Percentiles rank a stretch among this genome's conserved stretches.
phyloP scores from a whole-genome alignment of 768 basidiomycete genomes.

The Suillus tomentosus region DNA sequence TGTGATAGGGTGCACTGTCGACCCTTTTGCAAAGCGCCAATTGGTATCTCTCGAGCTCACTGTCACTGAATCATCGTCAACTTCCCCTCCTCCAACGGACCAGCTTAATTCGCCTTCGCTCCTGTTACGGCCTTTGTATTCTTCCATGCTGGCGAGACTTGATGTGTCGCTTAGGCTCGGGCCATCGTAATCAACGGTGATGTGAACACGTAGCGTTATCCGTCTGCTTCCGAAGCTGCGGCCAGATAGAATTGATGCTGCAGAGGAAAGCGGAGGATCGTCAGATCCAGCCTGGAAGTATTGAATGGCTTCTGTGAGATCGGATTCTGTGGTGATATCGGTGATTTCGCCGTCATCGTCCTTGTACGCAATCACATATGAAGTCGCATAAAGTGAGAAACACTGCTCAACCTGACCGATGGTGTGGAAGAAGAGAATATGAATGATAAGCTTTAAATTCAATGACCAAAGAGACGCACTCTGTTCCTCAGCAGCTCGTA shows the following conservation, averaged over 20 bases:
- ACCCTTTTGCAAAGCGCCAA: constrained; percentile 15
- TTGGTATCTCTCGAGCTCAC: constrained; percentile 70
- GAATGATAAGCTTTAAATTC: constrained; percentile 2
- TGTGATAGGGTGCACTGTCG: constrained; percentile 8
- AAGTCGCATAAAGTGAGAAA: constrained; percentile 69
- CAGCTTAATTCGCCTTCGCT: constrained; percentile 47
- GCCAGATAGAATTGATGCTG: constrained; percentile 70
- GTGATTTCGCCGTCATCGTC: constrained; percentile 87
- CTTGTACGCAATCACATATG: constrained; percentile 78
- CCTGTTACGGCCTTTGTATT: constrained; percentile 60
- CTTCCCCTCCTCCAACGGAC: constrained; percentile 45
- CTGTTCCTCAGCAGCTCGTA: constrained; percentile 72
- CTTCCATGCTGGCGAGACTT: constrained; percentile 78
- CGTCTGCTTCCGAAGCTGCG: constrained; percentile 65
- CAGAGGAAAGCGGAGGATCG: constrained; percentile 69
- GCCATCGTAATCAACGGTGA: constrained; percentile 88
- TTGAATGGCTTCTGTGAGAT: constrained; percentile 83
- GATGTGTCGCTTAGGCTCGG: constrained; percentile 88
- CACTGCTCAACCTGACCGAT: constrained; percentile 74
- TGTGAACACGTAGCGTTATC: constrained; percentile 75
- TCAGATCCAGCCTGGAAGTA: constrained; percentile 82
- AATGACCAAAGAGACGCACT: constrained; percentile 45
- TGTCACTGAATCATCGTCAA: constrained; percentile 75
- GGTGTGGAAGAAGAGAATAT: constrained; percentile 1
- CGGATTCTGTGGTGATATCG: constrained; percentile 65